Evolutionary conservation across 768 basidiomycete genomes (phyloP).

Genomic region (Auricularia sp.): DNA sequence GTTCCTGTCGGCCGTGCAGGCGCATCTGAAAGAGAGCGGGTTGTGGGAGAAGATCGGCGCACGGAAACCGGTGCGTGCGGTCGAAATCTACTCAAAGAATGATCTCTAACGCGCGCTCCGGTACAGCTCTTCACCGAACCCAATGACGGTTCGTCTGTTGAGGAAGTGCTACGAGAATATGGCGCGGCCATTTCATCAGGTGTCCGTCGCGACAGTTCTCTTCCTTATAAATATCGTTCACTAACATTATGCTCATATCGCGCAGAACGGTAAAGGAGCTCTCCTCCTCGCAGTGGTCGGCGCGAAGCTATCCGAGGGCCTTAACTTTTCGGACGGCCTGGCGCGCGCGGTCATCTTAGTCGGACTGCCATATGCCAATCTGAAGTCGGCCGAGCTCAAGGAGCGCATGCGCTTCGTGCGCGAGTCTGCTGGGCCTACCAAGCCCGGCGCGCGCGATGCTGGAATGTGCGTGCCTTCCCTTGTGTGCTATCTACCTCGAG

Average conservation of each 20-base stretch:
- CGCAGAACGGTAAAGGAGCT: slow-evolving; percentile 37
- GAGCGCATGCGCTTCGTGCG: slow-evolving; percentile 88
- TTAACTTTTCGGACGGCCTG: slow-evolving; percentile 61
- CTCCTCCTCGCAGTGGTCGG: slow-evolving; percentile 91
- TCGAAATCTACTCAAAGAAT: neutral
- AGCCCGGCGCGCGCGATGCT: slow-evolving; percentile 19
- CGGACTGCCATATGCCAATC: slow-evolving; percentile 89
- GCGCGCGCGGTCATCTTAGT: slow-evolving; percentile 81
- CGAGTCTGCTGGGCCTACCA: slow-evolving; percentile 35
- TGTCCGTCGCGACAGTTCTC: slow-evolving; percentile 1
- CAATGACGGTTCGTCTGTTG: slow-evolving; percentile 58
- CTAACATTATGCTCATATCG: slow-evolving; percentile 6
- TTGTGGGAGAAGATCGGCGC: slow-evolving; percentile 46
- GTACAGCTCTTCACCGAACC: slow-evolving; percentile 83
- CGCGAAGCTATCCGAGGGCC: slow-evolving; percentile 93
- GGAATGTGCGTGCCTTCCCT: slow-evolving; percentile 22
- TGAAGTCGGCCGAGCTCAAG: slow-evolving; percentile 79
- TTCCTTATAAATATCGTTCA: neutral
- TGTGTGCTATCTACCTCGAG: neutral
- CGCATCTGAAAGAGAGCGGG: slow-evolving; percentile 54
- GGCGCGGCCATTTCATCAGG: slow-evolving; percentile 30
- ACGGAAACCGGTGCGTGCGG: slow-evolving; percentile 63
- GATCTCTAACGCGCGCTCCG: neutral
- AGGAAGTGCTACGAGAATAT: slow-evolving; percentile 66
- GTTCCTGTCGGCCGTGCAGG: slow-evolving; percentile 60